Evolutionary conservation across 257 asterid species (phyloP).

Genomic region (Gynochthodes officinalis): DNA sequence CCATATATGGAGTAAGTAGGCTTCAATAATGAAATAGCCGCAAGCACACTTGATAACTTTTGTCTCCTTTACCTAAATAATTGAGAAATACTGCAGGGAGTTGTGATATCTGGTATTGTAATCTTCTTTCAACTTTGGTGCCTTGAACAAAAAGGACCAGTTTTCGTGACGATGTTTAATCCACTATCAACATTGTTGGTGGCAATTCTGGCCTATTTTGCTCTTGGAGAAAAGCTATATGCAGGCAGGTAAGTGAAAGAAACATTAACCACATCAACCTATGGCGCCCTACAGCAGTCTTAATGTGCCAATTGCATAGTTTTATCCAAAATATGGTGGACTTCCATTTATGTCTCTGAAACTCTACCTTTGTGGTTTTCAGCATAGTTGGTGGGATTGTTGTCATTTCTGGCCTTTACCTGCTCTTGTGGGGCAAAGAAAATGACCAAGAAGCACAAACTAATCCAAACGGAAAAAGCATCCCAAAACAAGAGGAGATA

Average conservation of each 20-base stretch:
- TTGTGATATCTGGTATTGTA: conserved; percentile 58
- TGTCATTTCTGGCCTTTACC: conserved; percentile 56
- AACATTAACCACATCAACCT: not conserved
- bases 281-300: not conserved
- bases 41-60: not conserved
- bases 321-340: not conserved
- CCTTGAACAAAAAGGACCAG: conserved; percentile 71
- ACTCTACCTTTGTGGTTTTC: conserved; percentile 20
- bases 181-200: conserved; percentile 63
- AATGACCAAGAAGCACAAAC: conserved; percentile 29
- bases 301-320: too few species aligned
- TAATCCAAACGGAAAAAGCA: conserved; percentile 27
- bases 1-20: conserved; percentile 56
- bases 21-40: not conserved
- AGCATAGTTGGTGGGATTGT: conserved; percentile 61
- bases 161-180: conserved; percentile 71
- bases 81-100: conserved; percentile 39
- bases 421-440: conserved; percentile 80
- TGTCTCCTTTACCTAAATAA: not conserved
- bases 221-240: conserved; percentile 63
- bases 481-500: conserved; percentile 25
- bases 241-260: conserved; percentile 50
- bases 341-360: conserved; percentile 1
- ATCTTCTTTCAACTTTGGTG: conserved; percentile 58
- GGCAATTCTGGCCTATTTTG: conserved; percentile 51